Evolutionary conservation across 306 rosid species (phyloP).

Genomic region (Casuarina glauca): DNA sequence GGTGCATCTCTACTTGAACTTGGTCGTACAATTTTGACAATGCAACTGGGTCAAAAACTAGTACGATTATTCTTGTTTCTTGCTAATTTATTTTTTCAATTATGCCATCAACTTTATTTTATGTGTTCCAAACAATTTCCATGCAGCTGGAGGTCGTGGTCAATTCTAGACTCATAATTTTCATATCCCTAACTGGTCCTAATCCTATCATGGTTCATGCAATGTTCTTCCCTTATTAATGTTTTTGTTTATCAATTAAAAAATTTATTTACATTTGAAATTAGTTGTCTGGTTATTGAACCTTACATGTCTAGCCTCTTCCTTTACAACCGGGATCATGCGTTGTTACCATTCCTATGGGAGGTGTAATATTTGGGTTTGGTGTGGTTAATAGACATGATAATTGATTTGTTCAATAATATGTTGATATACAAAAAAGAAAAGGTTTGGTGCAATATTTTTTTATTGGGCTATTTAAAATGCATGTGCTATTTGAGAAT

Average conservation of each 20-base stretch:
- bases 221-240: slow-evolving; percentile 25
- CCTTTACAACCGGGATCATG: slow-evolving; percentile 75
- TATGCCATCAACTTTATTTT: slow-evolving; percentile 5
- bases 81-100: slow-evolving; percentile 28
- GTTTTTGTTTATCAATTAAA: slow-evolving; percentile 5
- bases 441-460: slow-evolving; percentile 54
- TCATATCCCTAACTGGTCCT: slow-evolving; percentile 86
- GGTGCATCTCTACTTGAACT: slow-evolving; percentile 96
- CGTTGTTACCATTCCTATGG: slow-evolving; percentile 76
- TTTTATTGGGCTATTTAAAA: slow-evolving; percentile 9
- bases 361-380: slow-evolving; percentile 66
- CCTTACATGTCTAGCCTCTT: slow-evolving; percentile 72
- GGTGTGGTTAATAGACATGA: slow-evolving; percentile 64
- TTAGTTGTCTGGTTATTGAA: slow-evolving; percentile 43
- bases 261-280: slow-evolving; percentile 11
- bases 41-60: slow-evolving; percentile 85
- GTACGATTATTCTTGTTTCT: slow-evolving; percentile 46
- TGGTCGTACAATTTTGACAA: slow-evolving; percentile 88
- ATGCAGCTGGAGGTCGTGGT: slow-evolving; percentile 92
- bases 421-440: slow-evolving; percentile 92
- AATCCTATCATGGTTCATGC: slow-evolving; percentile 99
- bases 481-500: slow-evolving; percentile 11
- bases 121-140: slow-evolving; percentile 24
- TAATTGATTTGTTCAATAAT: slow-evolving; percentile 71
- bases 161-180: slow-evolving; percentile 95